Base-by-base conservation (phyloP, 202 grass and related monocot species). In the Zoysia matrella region DNA sequence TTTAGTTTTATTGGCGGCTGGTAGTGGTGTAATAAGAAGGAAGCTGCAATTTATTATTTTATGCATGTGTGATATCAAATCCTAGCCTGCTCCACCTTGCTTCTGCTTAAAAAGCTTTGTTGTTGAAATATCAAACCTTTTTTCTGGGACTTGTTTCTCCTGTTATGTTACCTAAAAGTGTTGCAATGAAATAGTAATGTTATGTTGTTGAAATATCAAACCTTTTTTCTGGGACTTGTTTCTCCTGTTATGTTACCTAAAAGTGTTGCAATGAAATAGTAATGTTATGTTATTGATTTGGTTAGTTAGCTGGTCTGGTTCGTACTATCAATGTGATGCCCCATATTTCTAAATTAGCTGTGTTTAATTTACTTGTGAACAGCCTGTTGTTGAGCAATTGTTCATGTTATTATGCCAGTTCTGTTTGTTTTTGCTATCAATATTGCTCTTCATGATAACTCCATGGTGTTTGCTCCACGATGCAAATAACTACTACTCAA, bases 1-100 rank as follows among this genome's bases (percentile, higher is more conserved):
- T 52, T 75, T 81, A 18, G 15, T 84, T 75, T 67, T 16, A 81
- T 64, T 76, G 36, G 39, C 52, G 57, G 56, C 45, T 63, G 30
- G 30, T 36, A 36, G 30, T 65, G 12, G 52, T 72, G 44, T 60
- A 66, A 47, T 44, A 8, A 78, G 47, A 43, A 4, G 68, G 30
- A 63, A 63, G 47, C 52, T 18, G 13, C 53, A 57, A 45, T 58
- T 77, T 14, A 63, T 67, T 56, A 65, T 87, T 61, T 42, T 5
- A 69, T 54, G 41, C 47, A 12, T 54, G 45, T 69, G 36, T 67
- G 15, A 15, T 5, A 55, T 55, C 11, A 55, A 15, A 15, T 52
- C 2, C 52, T 55, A 15, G 52, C 12, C 12, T 55, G 15, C 13
- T 4, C 53, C 13, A 5, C 13, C 13, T 55, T 55, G 53, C 13